Conservation (phyloP, 2,329 filamentous ascomycete genomes). For the Tolypocladium guangdongense region DNA sequence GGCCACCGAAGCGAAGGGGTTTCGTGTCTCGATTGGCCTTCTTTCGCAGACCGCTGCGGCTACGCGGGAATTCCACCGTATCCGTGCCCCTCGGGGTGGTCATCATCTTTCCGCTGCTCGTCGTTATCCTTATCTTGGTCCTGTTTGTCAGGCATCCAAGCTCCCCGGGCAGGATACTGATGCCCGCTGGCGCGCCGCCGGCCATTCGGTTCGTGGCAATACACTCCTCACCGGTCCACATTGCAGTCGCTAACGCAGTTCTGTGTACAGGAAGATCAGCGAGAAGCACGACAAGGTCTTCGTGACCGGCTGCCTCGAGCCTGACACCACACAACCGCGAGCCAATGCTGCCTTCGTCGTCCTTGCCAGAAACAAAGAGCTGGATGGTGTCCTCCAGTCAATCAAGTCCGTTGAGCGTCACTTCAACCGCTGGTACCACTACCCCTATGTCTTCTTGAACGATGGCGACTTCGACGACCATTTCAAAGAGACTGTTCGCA, state of each 20-base stretch:
- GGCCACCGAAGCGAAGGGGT: slow-evolving; percentile 24
- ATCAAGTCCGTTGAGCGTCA: slow-evolving; percentile 96
- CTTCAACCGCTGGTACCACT: slow-evolving; percentile 98
- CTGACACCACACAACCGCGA: slow-evolving; percentile 65
- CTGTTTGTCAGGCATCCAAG: slow-evolving; percentile 83
- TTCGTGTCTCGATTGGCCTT: slow-evolving; percentile 56
- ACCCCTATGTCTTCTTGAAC: slow-evolving; percentile 97
- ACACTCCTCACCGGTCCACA: neutral
- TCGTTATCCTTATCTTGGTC: slow-evolving; percentile 81
- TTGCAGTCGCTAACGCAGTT: slow-evolving; percentile 6
- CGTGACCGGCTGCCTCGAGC: slow-evolving; percentile 75
- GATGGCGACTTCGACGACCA: slow-evolving; percentile 93
- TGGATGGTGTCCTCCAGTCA: slow-evolving; percentile 92
- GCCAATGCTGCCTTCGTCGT: slow-evolving; percentile 96
- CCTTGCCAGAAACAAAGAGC: slow-evolving; percentile 87
- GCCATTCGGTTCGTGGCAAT: slow-evolving; percentile 62
- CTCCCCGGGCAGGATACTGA: slow-evolving; percentile 69
- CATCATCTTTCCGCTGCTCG: slow-evolving; percentile 82
- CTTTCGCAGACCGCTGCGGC: slow-evolving; percentile 73
- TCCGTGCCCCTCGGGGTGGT: slow-evolving; percentile 89
- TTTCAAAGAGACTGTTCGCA: slow-evolving; percentile 78
- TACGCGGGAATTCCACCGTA: slow-evolving; percentile 85
- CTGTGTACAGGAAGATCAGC: slow-evolving; percentile 68
- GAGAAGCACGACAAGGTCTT: slow-evolving; percentile 98
- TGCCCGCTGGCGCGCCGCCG: slow-evolving; percentile 80